Evolutionary conservation across 192 early-diverging fungal genomes (phyloP).

Genomic region (Geosiphon pyriformis): DNA sequence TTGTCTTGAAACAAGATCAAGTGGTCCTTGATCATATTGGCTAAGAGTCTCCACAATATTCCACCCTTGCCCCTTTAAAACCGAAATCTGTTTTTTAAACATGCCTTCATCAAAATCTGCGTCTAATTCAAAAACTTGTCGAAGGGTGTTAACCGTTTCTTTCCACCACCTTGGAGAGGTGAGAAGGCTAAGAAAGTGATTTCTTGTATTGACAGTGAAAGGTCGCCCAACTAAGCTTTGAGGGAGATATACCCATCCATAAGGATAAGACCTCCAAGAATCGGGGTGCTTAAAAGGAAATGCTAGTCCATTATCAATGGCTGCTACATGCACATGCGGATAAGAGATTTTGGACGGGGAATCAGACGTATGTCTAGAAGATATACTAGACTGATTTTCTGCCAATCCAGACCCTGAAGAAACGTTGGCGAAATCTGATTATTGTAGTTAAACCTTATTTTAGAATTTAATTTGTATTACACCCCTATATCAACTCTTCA

Average conservation of each 20-base stretch:
- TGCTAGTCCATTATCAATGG: constrained; percentile 92
- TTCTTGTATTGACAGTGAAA: constrained; percentile 66
- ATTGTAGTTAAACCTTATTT: too few relatives aligned
- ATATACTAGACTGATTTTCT: too few relatives aligned
- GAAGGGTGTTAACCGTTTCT: constrained; percentile 62
- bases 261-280: constrained; percentile 82
- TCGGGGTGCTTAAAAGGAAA: constrained; percentile 93
- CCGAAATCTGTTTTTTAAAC: constrained; percentile 75
- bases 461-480: too few relatives aligned
- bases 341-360: background rate
- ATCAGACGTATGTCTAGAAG: background rate
- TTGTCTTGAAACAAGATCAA: constrained; percentile 45
- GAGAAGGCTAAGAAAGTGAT: constrained; percentile 61
- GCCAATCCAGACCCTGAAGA: too few relatives aligned
- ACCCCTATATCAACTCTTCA: too few relatives aligned
- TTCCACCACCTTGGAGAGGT: constrained; percentile 75
- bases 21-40: constrained; percentile 44
- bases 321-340: constrained; percentile 69
- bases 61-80: constrained; percentile 81
- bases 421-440: too few relatives aligned
- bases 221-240: constrained; percentile 50
- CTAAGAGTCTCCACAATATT: constrained; percentile 72
- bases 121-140: constrained; percentile 63
- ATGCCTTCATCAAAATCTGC: constrained; percentile 74
- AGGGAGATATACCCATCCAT: constrained; percentile 81